Evolutionary conservation across 2,329 filamentous ascomycete species (phyloP).

Genomic region (Colletotrichum horii): DNA sequence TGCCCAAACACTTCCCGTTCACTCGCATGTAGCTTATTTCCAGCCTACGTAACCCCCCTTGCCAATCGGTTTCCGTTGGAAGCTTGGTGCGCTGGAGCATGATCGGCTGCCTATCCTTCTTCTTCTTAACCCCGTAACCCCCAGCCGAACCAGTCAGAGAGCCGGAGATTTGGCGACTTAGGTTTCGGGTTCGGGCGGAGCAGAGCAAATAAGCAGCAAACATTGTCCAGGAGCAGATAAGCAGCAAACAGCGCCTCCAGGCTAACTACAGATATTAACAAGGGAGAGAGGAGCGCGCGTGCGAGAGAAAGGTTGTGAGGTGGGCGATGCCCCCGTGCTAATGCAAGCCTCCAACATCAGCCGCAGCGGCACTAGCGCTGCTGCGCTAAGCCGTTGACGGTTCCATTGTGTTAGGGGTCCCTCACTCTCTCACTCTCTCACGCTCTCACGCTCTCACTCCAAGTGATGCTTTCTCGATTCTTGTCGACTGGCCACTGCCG

Average conservation of each 20-base stretch:
- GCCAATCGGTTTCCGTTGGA: background rate
- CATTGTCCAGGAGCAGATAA: background rate
- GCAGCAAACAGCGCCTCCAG: background rate
- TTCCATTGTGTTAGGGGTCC: background rate
- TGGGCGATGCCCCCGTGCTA: background rate
- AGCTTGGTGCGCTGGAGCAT: background rate
- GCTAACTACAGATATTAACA: background rate
- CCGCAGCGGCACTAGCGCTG: constrained; percentile 7
- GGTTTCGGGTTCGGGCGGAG: background rate
- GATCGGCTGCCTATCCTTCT: background rate
- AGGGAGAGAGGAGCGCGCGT: background rate
- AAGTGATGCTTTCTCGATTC: background rate
- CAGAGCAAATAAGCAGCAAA: background rate
- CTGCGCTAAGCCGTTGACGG: background rate
- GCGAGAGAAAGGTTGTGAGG: background rate
- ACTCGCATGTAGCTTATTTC: background rate
- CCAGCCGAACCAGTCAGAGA: background rate
- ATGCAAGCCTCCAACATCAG: background rate
- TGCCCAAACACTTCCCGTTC: background rate
- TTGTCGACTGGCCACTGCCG: background rate
- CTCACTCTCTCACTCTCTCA: background rate
- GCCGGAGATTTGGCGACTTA: background rate
- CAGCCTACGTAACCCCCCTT: background rate
- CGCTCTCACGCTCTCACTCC: background rate
- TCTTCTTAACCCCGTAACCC: too few relatives aligned